These are phyloP conservation scores for Boletus rubropictus DNA, from an alignment of 768 basidiomycete genomes.

Conservation along the genomic window DNA sequence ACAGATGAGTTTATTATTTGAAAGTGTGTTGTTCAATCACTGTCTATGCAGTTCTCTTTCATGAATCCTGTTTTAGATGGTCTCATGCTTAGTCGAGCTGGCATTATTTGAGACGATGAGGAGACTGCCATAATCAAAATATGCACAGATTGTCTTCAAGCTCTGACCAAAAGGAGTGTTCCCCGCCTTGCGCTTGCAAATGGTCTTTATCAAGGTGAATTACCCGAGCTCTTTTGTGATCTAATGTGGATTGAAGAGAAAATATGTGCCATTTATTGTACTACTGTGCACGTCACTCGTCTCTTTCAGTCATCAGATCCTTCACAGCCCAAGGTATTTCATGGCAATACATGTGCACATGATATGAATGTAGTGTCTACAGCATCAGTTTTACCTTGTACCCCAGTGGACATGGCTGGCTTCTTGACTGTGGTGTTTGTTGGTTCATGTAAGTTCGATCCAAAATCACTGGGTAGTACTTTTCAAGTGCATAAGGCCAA, in stretches of 20 bases:
- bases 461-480: background rate
- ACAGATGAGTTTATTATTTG: background rate
- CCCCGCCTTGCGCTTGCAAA: background rate
- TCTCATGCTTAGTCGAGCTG: background rate
- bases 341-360: constrained; percentile 34
- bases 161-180: background rate
- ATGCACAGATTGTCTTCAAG: background rate
- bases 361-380: constrained; percentile 31
- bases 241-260: constrained; percentile 11
- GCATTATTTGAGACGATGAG: background rate
- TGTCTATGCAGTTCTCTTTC: background rate
- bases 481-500: background rate
- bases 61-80: background rate
- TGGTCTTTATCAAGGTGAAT: background rate
- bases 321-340: constrained; percentile 20
- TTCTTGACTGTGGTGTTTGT: constrained; percentile 29
- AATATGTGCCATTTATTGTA: constrained; percentile 25
- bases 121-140: background rate
- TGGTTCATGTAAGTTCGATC: constrained; percentile 16
- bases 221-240: background rate
- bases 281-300: constrained; percentile 26
- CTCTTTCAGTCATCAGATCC: constrained; percentile 24
- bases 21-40: background rate
- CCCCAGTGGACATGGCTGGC: constrained; percentile 23
- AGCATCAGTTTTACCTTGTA: constrained; percentile 23